These are phyloP conservation scores for Apiospora hydei DNA, from an alignment of 2,329 filamentous ascomycete species.

Conservation along the genomic window DNA sequence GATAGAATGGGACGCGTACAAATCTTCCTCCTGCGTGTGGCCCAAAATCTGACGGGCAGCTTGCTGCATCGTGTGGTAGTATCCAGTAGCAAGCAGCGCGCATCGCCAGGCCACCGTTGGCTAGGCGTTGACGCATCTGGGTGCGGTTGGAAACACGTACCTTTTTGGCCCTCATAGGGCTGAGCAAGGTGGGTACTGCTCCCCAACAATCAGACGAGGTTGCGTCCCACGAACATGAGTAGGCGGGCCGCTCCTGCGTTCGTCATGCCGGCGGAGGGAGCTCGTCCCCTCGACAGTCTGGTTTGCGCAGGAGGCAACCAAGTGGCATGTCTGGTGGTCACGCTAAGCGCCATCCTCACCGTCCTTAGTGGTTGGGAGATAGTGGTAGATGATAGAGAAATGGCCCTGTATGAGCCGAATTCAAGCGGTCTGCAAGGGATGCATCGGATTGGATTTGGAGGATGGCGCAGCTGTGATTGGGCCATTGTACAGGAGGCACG, in stretches of 20 bases:
- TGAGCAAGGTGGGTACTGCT: slow-evolving; percentile 26
- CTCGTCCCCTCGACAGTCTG: neutral
- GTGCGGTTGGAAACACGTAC: slow-evolving; percentile 17
- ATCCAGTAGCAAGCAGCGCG: neutral
- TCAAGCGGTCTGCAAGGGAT: neutral
- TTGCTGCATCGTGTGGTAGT: slow-evolving; percentile 19
- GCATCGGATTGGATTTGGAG: neutral
- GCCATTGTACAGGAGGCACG: neutral
- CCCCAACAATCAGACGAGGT: slow-evolving; percentile 2
- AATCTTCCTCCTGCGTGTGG: neutral
- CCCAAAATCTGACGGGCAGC: slow-evolving; percentile 19
- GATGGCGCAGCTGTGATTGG: slow-evolving; percentile 13
- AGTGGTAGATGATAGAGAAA: slow-evolving; percentile 4
- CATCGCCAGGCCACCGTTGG: neutral
- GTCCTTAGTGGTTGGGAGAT: slow-evolving; percentile 2
- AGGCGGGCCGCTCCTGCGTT: slow-evolving; percentile 9
- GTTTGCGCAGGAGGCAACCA: neutral
- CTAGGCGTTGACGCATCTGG: neutral
- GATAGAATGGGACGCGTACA: slow-evolving; percentile 2
- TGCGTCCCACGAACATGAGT: neutral
- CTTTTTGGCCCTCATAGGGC: slow-evolving; percentile 28
- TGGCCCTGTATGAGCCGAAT: neutral
- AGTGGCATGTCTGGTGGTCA: slow-evolving; percentile 1
- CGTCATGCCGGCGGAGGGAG: neutral
- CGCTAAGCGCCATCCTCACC: slow-evolving; percentile 5